phyloP scores from a whole-genome alignment of 2,329 filamentous ascomycete genomes.

The Epichloe sylvatica region DNA sequence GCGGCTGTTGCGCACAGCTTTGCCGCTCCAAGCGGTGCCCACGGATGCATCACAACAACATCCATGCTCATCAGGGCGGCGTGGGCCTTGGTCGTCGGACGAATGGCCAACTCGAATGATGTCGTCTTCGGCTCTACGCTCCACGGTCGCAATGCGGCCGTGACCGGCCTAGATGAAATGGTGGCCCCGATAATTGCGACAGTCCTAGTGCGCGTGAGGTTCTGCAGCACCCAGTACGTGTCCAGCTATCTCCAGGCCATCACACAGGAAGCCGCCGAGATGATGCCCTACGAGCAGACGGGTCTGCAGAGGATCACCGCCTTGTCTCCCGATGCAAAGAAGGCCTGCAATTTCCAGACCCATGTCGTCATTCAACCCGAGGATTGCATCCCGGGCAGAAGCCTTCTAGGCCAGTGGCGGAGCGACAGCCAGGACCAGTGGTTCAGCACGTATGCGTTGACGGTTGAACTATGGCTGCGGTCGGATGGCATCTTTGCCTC shows the following conservation, averaged over 20 bases:
- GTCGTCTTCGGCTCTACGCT: constrained; percentile 29
- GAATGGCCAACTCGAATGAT: constrained; percentile 29
- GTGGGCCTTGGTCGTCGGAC: constrained; percentile 33
- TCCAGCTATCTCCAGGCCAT: constrained; percentile 4
- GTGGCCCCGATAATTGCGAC: constrained; percentile 24
- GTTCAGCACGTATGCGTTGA: not conserved
- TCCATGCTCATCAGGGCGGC: constrained; percentile 23
- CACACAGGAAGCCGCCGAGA: constrained; percentile 8
- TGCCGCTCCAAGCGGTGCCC: constrained; percentile 7
- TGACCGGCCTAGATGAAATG: constrained; percentile 10
- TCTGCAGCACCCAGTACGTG: constrained; percentile 14
- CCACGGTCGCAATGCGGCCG: constrained; percentile 21
- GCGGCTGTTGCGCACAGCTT: constrained; percentile 25
- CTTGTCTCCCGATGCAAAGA: constrained; percentile 5
- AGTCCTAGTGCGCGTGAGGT: constrained; percentile 24
- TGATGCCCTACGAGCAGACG: constrained; percentile 9
- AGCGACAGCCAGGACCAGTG: too few species aligned
- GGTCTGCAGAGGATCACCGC: constrained; percentile 11
- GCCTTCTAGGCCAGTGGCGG: not conserved
- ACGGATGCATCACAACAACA: constrained; percentile 2
- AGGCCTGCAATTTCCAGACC: constrained; percentile 15
- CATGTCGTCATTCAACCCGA: constrained; percentile 16
- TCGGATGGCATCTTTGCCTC: not conserved
- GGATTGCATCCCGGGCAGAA: not conserved
- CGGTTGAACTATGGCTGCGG: not conserved